Conservation (phyloP, 345 rosid species). For the Rhizophora apiculata region DNA sequence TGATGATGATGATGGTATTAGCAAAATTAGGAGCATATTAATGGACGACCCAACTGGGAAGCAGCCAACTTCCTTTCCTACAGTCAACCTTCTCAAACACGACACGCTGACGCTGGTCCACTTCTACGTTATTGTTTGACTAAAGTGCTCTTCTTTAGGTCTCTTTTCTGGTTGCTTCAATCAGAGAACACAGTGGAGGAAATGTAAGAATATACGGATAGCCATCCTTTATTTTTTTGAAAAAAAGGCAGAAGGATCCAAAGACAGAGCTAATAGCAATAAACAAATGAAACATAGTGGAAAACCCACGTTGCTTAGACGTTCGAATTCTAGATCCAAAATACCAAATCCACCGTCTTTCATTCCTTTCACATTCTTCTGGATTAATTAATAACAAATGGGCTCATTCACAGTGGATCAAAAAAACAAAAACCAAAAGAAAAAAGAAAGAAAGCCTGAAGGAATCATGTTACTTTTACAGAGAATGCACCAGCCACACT, state of each 20-base stretch:
- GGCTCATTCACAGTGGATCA: not conserved
- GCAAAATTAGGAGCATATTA: not conserved
- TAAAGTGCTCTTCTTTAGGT: slow-evolving; percentile 1
- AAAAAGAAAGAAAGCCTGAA: not conserved
- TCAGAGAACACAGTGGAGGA: not conserved
- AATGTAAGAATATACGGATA: slow-evolving; percentile 5
- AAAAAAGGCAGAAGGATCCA: not conserved
- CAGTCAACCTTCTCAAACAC: slow-evolving; percentile 49
- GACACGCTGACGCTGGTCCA: slow-evolving; percentile 34
- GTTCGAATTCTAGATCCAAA: slow-evolving; percentile 14
- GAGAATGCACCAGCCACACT: slow-evolving; percentile 18
- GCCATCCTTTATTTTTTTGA: slow-evolving; percentile 22
- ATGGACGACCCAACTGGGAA: slow-evolving; percentile 30
- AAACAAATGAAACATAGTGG: not conserved
- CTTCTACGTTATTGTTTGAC: slow-evolving; percentile 40
- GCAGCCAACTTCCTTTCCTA: slow-evolving; percentile 21
- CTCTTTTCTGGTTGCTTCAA: slow-evolving; percentile 3
- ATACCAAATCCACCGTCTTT: slow-evolving; percentile 43
- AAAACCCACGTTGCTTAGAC: slow-evolving; percentile 18
- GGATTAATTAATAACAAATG: slow-evolving; percentile 1
- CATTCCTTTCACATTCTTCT: not conserved
- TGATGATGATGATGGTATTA: too few relatives aligned
- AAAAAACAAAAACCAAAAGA: not conserved
- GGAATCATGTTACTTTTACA: slow-evolving; percentile 24
- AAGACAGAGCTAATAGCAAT: slow-evolving; percentile 5